Evolutionary conservation across 2,329 filamentous ascomycete species (phyloP), one percentile per base, ranked within the genome.

Genomic region (Hypoxylon sp.): DNA sequence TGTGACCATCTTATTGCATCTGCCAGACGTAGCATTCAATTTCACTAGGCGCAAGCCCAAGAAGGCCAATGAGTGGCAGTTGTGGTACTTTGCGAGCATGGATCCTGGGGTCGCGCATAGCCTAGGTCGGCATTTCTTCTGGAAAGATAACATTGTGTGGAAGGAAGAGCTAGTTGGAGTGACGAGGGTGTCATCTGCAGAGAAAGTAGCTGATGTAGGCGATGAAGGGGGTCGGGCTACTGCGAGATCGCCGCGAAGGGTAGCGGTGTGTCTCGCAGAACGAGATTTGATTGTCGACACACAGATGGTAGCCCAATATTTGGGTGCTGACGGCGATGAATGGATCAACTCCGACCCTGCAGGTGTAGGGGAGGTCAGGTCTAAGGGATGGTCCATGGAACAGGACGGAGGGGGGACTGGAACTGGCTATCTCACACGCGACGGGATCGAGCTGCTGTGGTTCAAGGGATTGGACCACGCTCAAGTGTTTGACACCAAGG

Each of bases 1-100:
- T 0, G 83, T 90, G 7, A 82, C 79, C 16, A 78, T 90, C 44
- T 70, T 89, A 46, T 75, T 90, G 23, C 87, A 90, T 65, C 75
- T 87, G 25, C 87, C 87, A 1, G 78, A 87, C 54, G 84, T 90
- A 21, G 84, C 86, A 7, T 89, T 84, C 74, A 90, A 90, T 69
- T 90, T 90, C 65, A 85, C 81, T 7, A 72, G 78, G 54, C 71
- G 80, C 19, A 65, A 55, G 43, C 81, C 82, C 3, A 71, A 59
- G 64, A 71, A 47, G 48, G 85, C 87, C n/a, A 88, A 87, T 55
- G 85, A 90, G 68, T 85, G 82, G 73, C 80, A 87, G 65, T 72
- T 90, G 9, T 87, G 82, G 76, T 90, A 87, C 61, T 89, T 89
- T 65, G 87, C 83, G 4, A 82, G 79, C 32, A 85, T 78, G 44